Conservation (phyloP, 106 monocot genomes). For the Dioscorea zingiberensis region DNA sequence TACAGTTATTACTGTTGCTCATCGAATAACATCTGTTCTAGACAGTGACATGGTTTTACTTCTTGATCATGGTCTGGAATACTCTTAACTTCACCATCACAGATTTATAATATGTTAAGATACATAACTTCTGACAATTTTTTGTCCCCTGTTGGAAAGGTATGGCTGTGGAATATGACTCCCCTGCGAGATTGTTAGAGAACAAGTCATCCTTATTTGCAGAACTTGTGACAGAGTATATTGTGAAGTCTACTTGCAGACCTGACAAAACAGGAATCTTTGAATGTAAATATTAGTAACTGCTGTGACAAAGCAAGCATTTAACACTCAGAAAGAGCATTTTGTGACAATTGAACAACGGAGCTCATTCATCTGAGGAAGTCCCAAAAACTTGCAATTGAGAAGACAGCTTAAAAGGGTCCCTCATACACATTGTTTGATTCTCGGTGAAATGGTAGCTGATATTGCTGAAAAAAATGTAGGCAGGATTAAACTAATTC, state of each 20-base stretch:
- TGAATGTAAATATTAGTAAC: too few species aligned
- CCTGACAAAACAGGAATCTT: neutral
- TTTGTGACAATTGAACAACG: too few species aligned
- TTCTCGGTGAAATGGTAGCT: too few species aligned
- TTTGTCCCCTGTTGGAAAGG: constrained; percentile 30
- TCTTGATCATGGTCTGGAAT: constrained; percentile 66
- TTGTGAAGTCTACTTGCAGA: constrained; percentile 34
- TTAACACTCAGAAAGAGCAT: too few species aligned
- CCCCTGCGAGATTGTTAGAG: constrained; percentile 50
- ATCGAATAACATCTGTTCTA: constrained; percentile 83
- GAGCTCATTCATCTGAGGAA: too few species aligned
- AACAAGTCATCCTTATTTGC: constrained; percentile 69
- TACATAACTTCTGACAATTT: neutral
- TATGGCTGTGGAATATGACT: constrained; percentile 48
- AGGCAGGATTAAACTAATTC: too few species aligned
- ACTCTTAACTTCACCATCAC: neutral
- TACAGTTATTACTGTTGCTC: constrained; percentile 84
- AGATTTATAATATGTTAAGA: neutral
- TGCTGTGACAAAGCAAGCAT: too few species aligned
- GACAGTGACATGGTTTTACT: constrained; percentile 83
- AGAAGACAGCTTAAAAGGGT: too few species aligned
- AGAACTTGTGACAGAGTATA: constrained; percentile 72
- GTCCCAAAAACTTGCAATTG: too few species aligned
- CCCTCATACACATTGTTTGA: too few species aligned
- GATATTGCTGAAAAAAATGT: too few species aligned